A percentile compares a stretch with the other conserved stretches of the same genome.
phyloP scores from a whole-genome alignment of 331 rosid genomes.

The Telfairia occidentalis region DNA sequence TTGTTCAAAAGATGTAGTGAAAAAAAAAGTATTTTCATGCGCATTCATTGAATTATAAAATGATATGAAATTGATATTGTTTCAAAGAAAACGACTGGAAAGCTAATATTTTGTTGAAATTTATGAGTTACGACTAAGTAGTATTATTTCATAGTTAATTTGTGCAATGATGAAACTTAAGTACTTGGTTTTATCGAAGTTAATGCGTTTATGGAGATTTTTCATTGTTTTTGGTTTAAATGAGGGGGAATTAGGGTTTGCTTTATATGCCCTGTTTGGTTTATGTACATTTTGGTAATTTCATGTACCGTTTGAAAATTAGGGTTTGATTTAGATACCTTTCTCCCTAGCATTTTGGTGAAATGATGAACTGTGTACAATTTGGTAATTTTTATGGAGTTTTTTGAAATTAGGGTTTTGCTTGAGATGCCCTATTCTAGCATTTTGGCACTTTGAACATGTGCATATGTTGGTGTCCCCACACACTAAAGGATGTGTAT shows the following conservation, averaged over 20 bases:
- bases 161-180: too few relatives aligned
- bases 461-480: not conserved
- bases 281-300: conserved; percentile 1
- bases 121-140: too few relatives aligned
- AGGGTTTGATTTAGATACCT: not conserved
- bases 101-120: too few relatives aligned
- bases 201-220: too few relatives aligned
- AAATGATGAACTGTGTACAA: not conserved
- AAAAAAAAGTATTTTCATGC: too few relatives aligned
- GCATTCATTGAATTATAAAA: too few relatives aligned
- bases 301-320: not conserved
- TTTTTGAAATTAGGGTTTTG: not conserved
- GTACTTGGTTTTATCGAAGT: too few relatives aligned
- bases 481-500: not conserved
- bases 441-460: not conserved
- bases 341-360: not conserved
- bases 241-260: not conserved
- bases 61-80: too few relatives aligned
- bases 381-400: not conserved
- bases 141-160: too few relatives aligned
- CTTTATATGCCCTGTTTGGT: not conserved
- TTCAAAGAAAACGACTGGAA: too few relatives aligned
- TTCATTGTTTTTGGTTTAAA: too few relatives aligned
- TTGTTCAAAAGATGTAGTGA: too few relatives aligned
- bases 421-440: not conserved